Base-by-base conservation (phyloP, 371 early-diverging fungal genomes). In the Paraphysoderma sedebokerense region DNA sequence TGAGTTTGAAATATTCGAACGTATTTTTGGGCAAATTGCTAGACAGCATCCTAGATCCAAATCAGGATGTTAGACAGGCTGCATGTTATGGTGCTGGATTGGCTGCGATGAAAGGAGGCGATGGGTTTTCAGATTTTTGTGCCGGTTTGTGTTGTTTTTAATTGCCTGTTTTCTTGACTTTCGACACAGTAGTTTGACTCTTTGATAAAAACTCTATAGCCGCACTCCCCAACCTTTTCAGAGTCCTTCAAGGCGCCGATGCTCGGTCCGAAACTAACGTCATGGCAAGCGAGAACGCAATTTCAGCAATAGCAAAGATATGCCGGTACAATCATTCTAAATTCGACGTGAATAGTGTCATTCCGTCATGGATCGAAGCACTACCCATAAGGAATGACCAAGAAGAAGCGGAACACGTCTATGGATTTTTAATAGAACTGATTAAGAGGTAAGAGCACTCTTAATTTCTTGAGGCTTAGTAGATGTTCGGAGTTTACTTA, bases 21-120 rank as follows among this genome's bases (percentile, higher is more conserved):
- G 17, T 12, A 23, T 13, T 38, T 5, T 15, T 26, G 27, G 35
- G 20, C 6, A 34, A n/a, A 7, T 20, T 27, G 34, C 13, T 44
- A 11, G 9, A 17, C 5, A 29, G 22, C 19, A 31, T 56, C 12
- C 6, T 30, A 22, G 27, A 31, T 32, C 29, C 15, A 31, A 15
- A 52, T n/a, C 46, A 63, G 0, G 84, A 89, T 51, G 77, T 92
- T 27, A 79, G 90, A 29, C 95, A 96, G 68, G 81, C 91, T 11
- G 82, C 89, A 22, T 81, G 85, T 13, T 96, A 87, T 60, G 92
- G 92, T 53, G 65, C 89, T 34, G 95, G 95, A 49, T 68, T 89
- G 8, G 75, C 78, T 53, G 93, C 85, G 30, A 72, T 83, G 59
- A 76, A 72, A 46, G 92, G 88, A 46, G 90, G 88, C 17, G 68